Evolutionary conservation across 192 early-diverging fungal species (phyloP), one percentile per base, ranked within the genome.

Genomic region (Rhizophagus prolifer): DNA sequence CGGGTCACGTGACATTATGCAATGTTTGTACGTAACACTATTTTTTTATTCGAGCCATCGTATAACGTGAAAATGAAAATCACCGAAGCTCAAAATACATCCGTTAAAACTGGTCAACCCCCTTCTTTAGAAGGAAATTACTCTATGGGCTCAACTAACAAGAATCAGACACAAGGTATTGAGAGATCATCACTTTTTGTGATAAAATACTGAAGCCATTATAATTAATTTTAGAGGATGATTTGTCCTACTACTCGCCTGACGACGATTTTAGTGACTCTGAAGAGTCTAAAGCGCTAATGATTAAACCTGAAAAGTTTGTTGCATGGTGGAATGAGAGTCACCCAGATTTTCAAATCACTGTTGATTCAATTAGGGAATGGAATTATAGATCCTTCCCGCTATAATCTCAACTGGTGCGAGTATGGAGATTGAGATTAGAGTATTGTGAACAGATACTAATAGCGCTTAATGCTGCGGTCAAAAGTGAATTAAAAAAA

Each of bases 211-310:
- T 73, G 58, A 73, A 73, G 16, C 10, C 30, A 73, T 36, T 73
- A 73, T 1, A 72, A 60, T 59, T 73, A 3, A 70, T 73, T 73
- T 73, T 46, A 36, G 58, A 36, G 8, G 58, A 34, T 34, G 30
- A 69, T 59, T 59, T 61, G 54, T 58, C 38, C 67, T 68, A 68
- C 38, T 68, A 72, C 70, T 72, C 54, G 14, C 71, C 71, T 58
- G 28, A 73, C 34, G 34, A 72, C 14, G 71, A 73, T 59, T 58
- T 26, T 73, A 73, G 71, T 73, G 70, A 72, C 70, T 72, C 70
- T 58, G 70, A 72, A 72, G 70, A 71, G 50, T 72, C 70, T 72
- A 50, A 50, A 54, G 50, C 46, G 14, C 70, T n/a, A n/a, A 47
- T 41, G 0, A 36, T 31, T 3, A 31, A 31, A 3, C 1, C 31